Base-by-base conservation (phyloP, 768 basidiomycete genomes). In the Phaffia tasmanica region DNA sequence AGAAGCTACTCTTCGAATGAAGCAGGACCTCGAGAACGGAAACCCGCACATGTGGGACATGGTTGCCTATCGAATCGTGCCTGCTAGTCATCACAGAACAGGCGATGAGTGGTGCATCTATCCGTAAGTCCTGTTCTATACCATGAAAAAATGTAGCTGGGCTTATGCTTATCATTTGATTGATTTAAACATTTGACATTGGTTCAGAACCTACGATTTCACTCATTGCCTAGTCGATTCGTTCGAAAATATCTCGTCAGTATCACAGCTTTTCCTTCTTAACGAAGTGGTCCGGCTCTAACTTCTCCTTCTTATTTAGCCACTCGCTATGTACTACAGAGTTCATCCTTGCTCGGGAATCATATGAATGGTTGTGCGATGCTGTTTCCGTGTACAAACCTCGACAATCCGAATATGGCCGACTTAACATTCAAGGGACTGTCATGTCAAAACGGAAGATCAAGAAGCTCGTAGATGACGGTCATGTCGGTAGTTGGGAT, bases 1-100 rank as follows among this genome's bases (percentile, higher is more conserved):
- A 72, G 87, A 92, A 76, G 92, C 89, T 48, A 88, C 87, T 70
- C 78, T 99, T 58, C 84, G 95, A 48, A 98, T 99, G 95, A 99
- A 99, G 78, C 89, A 93, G 78, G 89, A 98, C 74, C 78, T 98
- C 30, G 81, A 83, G 56, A 88, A 89, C 68, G 86, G 87, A 16
- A 99, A 98, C 76, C 94, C 94, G 15, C 91, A 92, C 77, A 97
- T 99, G 95, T 99, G 95, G 95, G 95, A 99, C 78, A 78, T 95
- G 63, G 88, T 95, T 47, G 94, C 94, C 8, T 99, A 98, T 75
- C 86, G 95, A 30, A 69, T 69, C 57, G 89, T 98, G 19, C 83
- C 87, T 60, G 83, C 89, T 1, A 84, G 88, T 35, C 95, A 99
- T 76, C 94, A 98, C 73, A 84, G 95, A 27, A 98, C 95, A 0